Percentiles rank a stretch among this genome's conserved stretches.
Evolutionary conservation across 306 rosid species (phyloP).

Genomic region (Comarum palustre): DNA sequence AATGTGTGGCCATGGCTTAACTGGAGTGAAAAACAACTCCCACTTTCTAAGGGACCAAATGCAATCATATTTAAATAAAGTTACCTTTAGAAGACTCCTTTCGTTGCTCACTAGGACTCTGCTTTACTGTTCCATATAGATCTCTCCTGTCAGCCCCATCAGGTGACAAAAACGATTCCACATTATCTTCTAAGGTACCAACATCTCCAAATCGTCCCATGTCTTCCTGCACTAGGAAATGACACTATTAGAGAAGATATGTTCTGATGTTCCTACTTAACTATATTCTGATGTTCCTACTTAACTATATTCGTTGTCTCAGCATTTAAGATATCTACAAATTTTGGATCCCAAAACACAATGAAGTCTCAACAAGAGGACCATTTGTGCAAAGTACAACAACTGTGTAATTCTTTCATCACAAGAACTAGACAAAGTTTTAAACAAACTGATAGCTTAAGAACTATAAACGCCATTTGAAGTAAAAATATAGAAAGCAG

Average conservation of each 20-base stretch:
- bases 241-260: conserved; percentile 11
- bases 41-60: background rate
- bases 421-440: background rate
- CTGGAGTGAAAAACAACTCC: conserved; percentile 7
- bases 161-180: conserved; percentile 81
- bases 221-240: conserved; percentile 63
- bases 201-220: conserved; percentile 88
- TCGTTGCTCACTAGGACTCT: conserved; percentile 55
- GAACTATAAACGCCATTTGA: background rate
- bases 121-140: conserved; percentile 62
- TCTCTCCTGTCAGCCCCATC: conserved; percentile 82
- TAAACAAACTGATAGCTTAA: background rate
- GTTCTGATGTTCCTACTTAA: no score
- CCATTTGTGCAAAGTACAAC: background rate
- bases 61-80: conserved; percentile 11
- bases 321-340: background rate
- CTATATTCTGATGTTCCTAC: background rate
- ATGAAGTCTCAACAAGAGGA: background rate
- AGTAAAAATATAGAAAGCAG: background rate
- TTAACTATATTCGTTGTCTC: background rate
- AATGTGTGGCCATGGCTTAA: conserved; percentile 24
- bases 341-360: background rate
- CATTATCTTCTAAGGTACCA: conserved; percentile 84
- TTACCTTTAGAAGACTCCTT: conserved; percentile 79
- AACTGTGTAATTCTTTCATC: background rate